Evolutionary conservation across 2,329 filamentous ascomycete species (phyloP), one percentile per base, ranked within the genome.

Genomic region (Gliomastix tumulicola): DNA sequence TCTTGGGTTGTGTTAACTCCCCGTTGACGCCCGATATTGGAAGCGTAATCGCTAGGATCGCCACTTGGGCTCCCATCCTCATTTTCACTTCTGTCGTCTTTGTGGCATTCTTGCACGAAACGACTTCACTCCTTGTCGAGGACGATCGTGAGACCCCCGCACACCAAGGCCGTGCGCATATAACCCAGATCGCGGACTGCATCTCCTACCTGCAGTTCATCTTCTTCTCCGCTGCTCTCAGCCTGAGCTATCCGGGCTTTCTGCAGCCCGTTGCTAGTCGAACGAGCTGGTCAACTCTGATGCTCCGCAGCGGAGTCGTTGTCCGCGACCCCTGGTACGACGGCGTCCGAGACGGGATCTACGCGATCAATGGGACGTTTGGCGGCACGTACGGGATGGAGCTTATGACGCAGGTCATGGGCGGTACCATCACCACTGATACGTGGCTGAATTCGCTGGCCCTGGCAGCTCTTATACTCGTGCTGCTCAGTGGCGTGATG

Each of bases 121-220:
- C n/a, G 22, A 23, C 18, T 5, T n/a, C 22, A 7, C 23, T 17
- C 22, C 15, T 25, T 8, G n/a, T n/a, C n/a, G n/a, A 4, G 9
- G 22, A 35, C 17, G 4, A 9, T 4, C 10, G 17, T 17, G 33
- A 35, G 9, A 16, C 4, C 7, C 19, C n/a, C 20, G 22, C n/a
- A 20, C 20, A 4, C 18, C 21, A 16, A n/a, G 9, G 4, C 20
- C 19, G 30, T 9, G 12, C 17, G 12, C 34, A 36, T n/a, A 17
- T 40, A 7, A 35, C 41, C 9, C 35, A 31, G 5, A 28, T 56
- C 4, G 51, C 49, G 11, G 47, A 88, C 50, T 88, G 82, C 49
- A 62, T 88, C 23, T 79, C 84, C 48, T 87, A 88, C 52, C 73
- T 88, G 11, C 84, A 88, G 49, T 88, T 86, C 50, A 68, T 84